Conservation (phyloP, 208 protist genomes). For the Acanthamoeba culbertsoni region DNA sequence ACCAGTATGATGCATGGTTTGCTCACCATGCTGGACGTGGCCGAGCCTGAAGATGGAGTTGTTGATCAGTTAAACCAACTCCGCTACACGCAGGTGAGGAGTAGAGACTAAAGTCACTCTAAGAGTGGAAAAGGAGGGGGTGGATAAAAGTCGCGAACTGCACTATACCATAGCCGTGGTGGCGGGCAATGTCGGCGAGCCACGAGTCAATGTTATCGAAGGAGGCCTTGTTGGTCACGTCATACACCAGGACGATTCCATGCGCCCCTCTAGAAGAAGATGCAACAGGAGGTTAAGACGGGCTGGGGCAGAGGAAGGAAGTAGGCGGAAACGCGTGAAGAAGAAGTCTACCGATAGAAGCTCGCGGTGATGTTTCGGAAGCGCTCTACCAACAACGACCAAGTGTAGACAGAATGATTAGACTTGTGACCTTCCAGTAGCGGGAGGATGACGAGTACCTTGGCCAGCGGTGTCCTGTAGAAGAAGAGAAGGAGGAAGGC, state of each 20-base stretch:
- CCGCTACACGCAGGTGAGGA: not conserved
- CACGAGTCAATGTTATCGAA: conserved; percentile 93
- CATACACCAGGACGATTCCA: conserved; percentile 96
- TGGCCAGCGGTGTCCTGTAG: conserved; percentile 85
- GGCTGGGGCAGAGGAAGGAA: not conserved
- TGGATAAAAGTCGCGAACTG: too few relatives aligned
- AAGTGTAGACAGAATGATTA: conserved; percentile 77
- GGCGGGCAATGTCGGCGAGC: conserved; percentile 96
- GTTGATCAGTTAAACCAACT: not conserved
- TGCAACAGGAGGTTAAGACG: not conserved
- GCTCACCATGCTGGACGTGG: conserved; percentile 88
- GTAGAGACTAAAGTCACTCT: too few relatives aligned
- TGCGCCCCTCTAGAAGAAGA: conserved; percentile 90
- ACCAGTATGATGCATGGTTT: conserved; percentile 91
- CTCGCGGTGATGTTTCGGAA: conserved; percentile 53
- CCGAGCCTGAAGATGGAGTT: not conserved
- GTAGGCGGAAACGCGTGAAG: not conserved
- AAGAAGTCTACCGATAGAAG: not conserved
- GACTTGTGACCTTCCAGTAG: too few relatives aligned
- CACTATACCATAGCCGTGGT: conserved; percentile 93
- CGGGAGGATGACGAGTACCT: too few relatives aligned
- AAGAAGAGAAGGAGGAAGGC: not conserved
- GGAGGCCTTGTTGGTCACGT: conserved; percentile 94
- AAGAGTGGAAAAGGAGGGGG: too few relatives aligned
- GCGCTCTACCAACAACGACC: not conserved